Conservation (phyloP, 164 flowering plant genomes). For the Litsea cubeba region DNA sequence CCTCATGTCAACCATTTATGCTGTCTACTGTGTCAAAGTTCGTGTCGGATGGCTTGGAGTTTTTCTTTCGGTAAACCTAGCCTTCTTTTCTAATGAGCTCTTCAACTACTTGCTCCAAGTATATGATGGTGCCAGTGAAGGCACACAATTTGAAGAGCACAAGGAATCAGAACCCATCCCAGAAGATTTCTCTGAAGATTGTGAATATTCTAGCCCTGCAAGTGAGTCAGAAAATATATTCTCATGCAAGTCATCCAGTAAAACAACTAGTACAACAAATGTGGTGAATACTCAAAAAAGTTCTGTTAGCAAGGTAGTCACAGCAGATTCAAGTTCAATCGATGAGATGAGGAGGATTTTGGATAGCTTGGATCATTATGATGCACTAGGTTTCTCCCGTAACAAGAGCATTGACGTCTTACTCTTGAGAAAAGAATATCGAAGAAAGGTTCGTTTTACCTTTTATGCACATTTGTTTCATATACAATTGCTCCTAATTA, state of each 20-base stretch:
- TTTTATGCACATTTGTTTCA: neutral
- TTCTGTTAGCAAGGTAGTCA: slow-evolving; percentile 32
- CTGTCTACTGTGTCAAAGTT: slow-evolving; percentile 72
- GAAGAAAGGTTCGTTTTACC: slow-evolving; percentile 56
- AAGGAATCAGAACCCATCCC: slow-evolving; percentile 48
- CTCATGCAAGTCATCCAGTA: slow-evolving; percentile 61
- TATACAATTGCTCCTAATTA: neutral
- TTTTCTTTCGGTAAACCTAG: slow-evolving; percentile 69
- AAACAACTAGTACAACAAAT: slow-evolving; percentile 38
- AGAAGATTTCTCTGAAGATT: slow-evolving; percentile 55
- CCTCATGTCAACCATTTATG: slow-evolving; percentile 70
- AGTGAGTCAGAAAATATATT: slow-evolving; percentile 53
- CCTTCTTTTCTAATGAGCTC: slow-evolving; percentile 78
- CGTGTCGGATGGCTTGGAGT: slow-evolving; percentile 91
- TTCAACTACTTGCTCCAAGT: slow-evolving; percentile 66
- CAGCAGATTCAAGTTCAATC: slow-evolving; percentile 50
- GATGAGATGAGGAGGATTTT: slow-evolving; percentile 87
- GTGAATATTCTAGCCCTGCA: slow-evolving; percentile 50
- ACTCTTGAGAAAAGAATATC: slow-evolving; percentile 73
- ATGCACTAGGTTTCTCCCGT: slow-evolving; percentile 73
- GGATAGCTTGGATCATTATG: slow-evolving; percentile 70
- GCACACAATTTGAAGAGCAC: slow-evolving; percentile 35
- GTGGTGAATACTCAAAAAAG: slow-evolving; percentile 38
- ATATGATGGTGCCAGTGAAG: slow-evolving; percentile 62
- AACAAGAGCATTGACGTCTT: slow-evolving; percentile 55